These are phyloP conservation scores for Alternaria brassicae DNA, from an alignment of 2,329 filamentous ascomycete genomes.

Conservation along the genomic window DNA sequence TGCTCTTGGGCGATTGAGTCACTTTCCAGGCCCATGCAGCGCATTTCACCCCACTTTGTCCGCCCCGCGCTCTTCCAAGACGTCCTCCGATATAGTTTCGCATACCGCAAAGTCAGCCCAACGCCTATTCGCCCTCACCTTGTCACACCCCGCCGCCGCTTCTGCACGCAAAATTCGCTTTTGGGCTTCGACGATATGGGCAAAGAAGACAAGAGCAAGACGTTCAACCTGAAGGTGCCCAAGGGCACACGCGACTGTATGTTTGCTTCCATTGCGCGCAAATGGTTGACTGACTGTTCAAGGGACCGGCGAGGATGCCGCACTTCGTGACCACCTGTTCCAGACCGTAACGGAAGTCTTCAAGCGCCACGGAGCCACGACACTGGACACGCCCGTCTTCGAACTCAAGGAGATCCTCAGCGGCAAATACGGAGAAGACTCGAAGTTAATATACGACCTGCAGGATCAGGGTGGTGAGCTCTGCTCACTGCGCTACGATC, in stretches of 20 bases:
- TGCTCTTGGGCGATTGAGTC: slow-evolving; percentile 35
- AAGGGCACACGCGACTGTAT: slow-evolving; percentile 89
- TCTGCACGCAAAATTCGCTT: slow-evolving; percentile 25
- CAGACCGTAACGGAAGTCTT: slow-evolving; percentile 45
- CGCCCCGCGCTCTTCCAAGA: slow-evolving; percentile 39
- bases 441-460: slow-evolving; percentile 89
- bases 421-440: slow-evolving; percentile 92
- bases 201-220: slow-evolving; percentile 52
- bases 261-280: slow-evolving; percentile 46
- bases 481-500: slow-evolving; percentile 83
- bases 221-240: slow-evolving; percentile 80
- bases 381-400: slow-evolving; percentile 71
- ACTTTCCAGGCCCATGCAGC: slow-evolving; percentile 39
- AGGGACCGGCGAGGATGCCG: slow-evolving; percentile 46
- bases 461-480: slow-evolving; percentile 87
- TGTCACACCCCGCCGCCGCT: slow-evolving; percentile 23
- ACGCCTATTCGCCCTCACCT: slow-evolving; percentile 12
- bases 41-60: slow-evolving; percentile 40
- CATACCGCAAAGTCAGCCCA: slow-evolving; percentile 23
- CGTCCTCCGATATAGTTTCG: slow-evolving; percentile 28
- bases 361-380: slow-evolving; percentile 50
- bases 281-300: slow-evolving; percentile 21
- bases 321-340: slow-evolving; percentile 48
- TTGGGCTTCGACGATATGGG: slow-evolving; percentile 51
- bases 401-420: slow-evolving; percentile 86